Percentiles rank a stretch among this genome's conserved stretches.
Conservation (phyloP, 139 green algal species). For the Micractinium conductrix region DNA sequence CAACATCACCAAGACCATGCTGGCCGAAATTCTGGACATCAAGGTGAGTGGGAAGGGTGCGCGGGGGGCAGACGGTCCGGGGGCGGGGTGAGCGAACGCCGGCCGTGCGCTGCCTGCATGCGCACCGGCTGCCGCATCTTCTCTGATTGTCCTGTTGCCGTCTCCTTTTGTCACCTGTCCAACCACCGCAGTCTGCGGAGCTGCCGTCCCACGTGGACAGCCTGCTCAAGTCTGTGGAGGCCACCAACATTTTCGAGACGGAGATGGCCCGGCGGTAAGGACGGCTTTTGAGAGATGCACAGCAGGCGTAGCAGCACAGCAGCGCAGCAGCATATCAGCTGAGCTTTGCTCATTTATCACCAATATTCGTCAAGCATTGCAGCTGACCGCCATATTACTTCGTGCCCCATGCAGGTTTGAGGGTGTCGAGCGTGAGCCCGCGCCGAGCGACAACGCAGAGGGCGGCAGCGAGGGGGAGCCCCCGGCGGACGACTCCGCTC, state of each 20-base stretch:
- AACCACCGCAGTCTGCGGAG: constrained; percentile 39
- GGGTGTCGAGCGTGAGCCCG: constrained; percentile 2
- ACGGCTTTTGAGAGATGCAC: too few relatives aligned
- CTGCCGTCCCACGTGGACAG: constrained; percentile 72
- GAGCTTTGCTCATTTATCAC: too few relatives aligned
- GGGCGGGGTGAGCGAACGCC: neutral
- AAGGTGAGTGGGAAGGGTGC: constrained; percentile 39
- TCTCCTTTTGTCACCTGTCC: neutral
- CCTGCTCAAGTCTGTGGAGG: constrained; percentile 90
- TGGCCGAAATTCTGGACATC: constrained; percentile 83
- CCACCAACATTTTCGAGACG: constrained; percentile 96
- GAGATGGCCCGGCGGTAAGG: constrained; percentile 90
- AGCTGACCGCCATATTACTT: too few relatives aligned
- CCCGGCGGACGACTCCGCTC: constrained; percentile 29
- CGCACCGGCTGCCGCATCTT: neutral
- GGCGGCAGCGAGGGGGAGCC: constrained; percentile 12
- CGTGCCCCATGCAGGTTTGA: too few relatives aligned
- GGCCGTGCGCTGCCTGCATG: neutral
- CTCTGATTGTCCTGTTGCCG: too few relatives aligned
- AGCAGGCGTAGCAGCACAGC: too few relatives aligned
- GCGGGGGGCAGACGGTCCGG: constrained; percentile 36
- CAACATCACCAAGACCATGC: constrained; percentile 92
- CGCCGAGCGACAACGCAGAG: constrained; percentile 34
- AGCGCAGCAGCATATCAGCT: too few relatives aligned
- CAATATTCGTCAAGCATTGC: too few relatives aligned